Conservation (phyloP, 306 rosid species). For the Bauhinia variegata region DNA sequence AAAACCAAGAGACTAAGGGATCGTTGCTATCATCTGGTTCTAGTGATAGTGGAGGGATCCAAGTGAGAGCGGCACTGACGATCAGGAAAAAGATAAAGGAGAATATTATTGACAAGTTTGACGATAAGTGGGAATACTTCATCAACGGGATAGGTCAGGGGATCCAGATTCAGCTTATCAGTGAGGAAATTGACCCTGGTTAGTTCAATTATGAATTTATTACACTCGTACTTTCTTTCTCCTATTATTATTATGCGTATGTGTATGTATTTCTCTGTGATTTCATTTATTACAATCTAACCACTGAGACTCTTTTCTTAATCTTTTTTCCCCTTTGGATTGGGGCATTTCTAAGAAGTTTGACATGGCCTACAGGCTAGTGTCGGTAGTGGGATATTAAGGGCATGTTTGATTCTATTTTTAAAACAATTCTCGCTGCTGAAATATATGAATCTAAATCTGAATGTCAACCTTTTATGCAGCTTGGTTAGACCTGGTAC, state of each 20-base stretch:
- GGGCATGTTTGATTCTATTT: too few species aligned
- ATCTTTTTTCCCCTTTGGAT: background rate
- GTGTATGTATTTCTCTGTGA: background rate
- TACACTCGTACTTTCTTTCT: background rate
- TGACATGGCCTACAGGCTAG: too few species aligned
- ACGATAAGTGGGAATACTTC: constrained; percentile 75
- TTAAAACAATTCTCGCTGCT: too few species aligned
- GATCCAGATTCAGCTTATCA: constrained; percentile 74
- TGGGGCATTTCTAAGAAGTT: too few species aligned
- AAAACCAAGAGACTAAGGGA: constrained; percentile 41
- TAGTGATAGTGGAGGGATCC: constrained; percentile 35
- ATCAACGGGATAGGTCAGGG: constrained; percentile 85
- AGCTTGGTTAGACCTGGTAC: too few species aligned
- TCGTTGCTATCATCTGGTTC: constrained; percentile 37
- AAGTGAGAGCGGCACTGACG: constrained; percentile 64
- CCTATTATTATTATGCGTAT: background rate
- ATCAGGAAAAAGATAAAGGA: constrained; percentile 85
- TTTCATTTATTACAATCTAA: background rate
- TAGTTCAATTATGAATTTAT: background rate
- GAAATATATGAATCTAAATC: too few species aligned
- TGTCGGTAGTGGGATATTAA: too few species aligned
- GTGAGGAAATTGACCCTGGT: constrained; percentile 79
- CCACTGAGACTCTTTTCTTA: background rate
- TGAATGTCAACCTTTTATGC: too few species aligned
- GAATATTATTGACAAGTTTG: constrained; percentile 60